phyloP scores from a whole-genome alignment of 129 eudicot species.

The Cynara cardunculus region DNA sequence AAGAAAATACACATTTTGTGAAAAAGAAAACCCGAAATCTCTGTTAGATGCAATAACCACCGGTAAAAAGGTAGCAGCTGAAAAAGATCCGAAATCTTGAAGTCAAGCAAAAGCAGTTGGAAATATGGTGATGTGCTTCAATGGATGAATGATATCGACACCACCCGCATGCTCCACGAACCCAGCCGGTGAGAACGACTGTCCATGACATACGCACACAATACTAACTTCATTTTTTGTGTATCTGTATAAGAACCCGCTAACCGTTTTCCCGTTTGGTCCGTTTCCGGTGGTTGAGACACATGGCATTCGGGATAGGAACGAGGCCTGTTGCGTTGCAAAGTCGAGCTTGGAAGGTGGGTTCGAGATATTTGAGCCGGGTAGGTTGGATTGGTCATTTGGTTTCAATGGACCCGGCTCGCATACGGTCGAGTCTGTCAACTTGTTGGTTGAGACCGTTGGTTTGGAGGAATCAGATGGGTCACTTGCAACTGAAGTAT shows the following conservation, averaged over 20 bases:
- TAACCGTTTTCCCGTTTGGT: conserved; percentile 62
- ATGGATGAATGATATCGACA: conserved; percentile 49
- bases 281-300: conserved; percentile 84
- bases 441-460: neutral
- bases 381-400: conserved; percentile 4
- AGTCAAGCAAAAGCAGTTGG: conserved; percentile 42
- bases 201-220: conserved; percentile 83
- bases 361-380: neutral
- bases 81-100: no score
- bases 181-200: conserved; percentile 64
- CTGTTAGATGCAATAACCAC: neutral
- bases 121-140: conserved; percentile 63
- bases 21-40: neutral
- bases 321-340: neutral
- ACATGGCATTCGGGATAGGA: conserved; percentile 53
- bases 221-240: conserved; percentile 60
- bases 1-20: neutral
- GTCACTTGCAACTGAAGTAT: conserved; percentile 21
- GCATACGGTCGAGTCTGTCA: neutral
- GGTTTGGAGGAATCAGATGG: conserved; percentile 5
- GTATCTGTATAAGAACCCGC: conserved; percentile 70
- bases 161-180: conserved; percentile 92
- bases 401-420: conserved; percentile 8
- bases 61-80: neutral
- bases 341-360: conserved; percentile 2